Conservation (phyloP, 768 basidiomycete genomes). For the Polyporus arcularius region DNA sequence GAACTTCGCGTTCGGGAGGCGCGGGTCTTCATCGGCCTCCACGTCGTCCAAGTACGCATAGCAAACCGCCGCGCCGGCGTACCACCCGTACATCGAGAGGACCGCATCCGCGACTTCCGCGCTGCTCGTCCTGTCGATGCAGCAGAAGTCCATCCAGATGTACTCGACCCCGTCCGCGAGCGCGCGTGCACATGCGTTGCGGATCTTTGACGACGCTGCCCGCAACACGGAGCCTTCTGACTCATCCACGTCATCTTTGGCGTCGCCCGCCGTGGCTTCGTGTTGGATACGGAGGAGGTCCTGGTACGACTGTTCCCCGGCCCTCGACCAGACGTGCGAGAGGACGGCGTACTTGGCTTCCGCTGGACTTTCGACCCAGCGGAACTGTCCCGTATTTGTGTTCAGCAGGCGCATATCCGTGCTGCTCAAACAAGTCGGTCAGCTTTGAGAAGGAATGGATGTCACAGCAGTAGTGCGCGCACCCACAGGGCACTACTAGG, state of each 20-base stretch:
- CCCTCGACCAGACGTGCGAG: constrained; percentile 6
- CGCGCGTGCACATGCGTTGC: neutral
- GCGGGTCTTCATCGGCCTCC: neutral
- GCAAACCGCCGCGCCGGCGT: neutral
- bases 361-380: neutral
- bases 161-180: neutral
- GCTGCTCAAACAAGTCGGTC: too few relatives aligned
- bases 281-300: neutral
- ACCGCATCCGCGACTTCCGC: neutral
- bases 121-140: constrained; percentile 1
- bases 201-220: neutral
- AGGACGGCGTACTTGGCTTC: constrained; percentile 7
- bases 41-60: constrained; percentile 4
- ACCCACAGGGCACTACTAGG: too few relatives aligned
- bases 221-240: neutral
- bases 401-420: neutral
- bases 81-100: neutral
- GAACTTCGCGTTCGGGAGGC: neutral
- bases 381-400: neutral
- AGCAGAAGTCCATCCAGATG: constrained; percentile 1
- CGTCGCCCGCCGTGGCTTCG: neutral
- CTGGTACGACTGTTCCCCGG: constrained; percentile 5
- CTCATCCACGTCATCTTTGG: neutral
- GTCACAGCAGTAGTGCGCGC: too few relatives aligned
- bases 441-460: too few relatives aligned